Conservation (phyloP, 495 filamentous ascomycete genomes). For the Collariella sp. region DNA sequence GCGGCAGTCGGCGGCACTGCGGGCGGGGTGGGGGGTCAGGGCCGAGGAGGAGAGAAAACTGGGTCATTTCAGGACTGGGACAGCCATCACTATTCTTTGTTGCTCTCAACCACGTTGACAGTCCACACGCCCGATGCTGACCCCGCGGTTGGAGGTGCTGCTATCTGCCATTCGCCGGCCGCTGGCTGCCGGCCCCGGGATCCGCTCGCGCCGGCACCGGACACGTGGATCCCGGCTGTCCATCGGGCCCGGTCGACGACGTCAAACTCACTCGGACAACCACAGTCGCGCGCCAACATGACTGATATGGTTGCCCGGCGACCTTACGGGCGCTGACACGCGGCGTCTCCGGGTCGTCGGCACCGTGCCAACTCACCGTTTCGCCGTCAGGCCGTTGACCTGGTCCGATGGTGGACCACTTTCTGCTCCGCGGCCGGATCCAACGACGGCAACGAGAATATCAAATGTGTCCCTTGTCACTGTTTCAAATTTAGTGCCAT, state of each 20-base stretch:
- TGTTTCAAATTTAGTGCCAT: too few species aligned
- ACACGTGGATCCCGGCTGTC: conserved; percentile 3
- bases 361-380: conserved; percentile 5
- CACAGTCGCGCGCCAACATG: not conserved
- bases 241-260: not conserved
- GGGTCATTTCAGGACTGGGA: not conserved
- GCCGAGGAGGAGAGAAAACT: not conserved
- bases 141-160: too few species aligned
- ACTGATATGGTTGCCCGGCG: not conserved
- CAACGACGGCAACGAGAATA: too few species aligned
- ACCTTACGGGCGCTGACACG: conserved; percentile 6
- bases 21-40: not conserved
- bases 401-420: not conserved
- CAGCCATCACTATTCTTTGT: too few species aligned
- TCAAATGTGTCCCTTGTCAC: too few species aligned
- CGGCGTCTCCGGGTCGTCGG: not conserved
- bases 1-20: conserved; percentile 1
- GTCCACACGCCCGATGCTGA: too few species aligned
- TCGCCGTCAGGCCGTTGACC: not conserved
- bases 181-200: not conserved
- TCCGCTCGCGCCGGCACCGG: not conserved
- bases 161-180: too few species aligned
- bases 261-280: not conserved
- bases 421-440: not conserved
- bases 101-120: too few species aligned